Evolutionary conservation across 2,329 filamentous ascomycete species (phyloP), one percentile per base, ranked within the genome.

Genomic region (Endocalyx cinctus): DNA sequence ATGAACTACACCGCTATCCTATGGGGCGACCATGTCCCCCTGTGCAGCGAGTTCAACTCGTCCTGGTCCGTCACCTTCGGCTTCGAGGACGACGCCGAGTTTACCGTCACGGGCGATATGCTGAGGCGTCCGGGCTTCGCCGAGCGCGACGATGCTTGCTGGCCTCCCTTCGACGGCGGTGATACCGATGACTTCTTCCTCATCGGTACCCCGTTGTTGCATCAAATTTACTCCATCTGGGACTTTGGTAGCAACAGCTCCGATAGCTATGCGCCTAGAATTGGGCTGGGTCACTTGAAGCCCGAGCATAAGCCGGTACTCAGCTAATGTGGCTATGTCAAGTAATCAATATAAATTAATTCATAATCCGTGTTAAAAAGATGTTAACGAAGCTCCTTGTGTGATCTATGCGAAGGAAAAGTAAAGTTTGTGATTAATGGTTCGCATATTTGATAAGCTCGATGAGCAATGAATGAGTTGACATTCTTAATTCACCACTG

Each of bases 31-130:
- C 45, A 52, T 27, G 37, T 60, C 27, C 58, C 56, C 5, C 37
- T 55, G 15, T 63, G 60, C 47, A 47, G 33, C 41, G 58, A 63
- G 22, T 61, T 63, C 37, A 62, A 56, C 34, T 39, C 53, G 22
- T 43, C 50, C 35, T 63, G 60, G 59, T 54, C 54, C 2, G 22
- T 60, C 11, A 42, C 51, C 0, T 49, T 62, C 17, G 37, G 47
- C n/a, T 43, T 58, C 26, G 48, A 48, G 10, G 43, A 36, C 15
- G 45, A 35, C 6, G 47, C 39, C 6, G 30, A 32, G 27, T 3
- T 62, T 14, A 57, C 51, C 14, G 4, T 63, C 5, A 52, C 48
- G 0, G 59, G 60, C 10, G 52, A 57, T 12, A 46, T 56, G 46
- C 42, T 63, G 2, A 45, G 45, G 12, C 12, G 38, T 0, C 53